phyloP scores from a whole-genome alignment of 2,329 filamentous ascomycete species.

The Trichoderma semiorbis region DNA sequence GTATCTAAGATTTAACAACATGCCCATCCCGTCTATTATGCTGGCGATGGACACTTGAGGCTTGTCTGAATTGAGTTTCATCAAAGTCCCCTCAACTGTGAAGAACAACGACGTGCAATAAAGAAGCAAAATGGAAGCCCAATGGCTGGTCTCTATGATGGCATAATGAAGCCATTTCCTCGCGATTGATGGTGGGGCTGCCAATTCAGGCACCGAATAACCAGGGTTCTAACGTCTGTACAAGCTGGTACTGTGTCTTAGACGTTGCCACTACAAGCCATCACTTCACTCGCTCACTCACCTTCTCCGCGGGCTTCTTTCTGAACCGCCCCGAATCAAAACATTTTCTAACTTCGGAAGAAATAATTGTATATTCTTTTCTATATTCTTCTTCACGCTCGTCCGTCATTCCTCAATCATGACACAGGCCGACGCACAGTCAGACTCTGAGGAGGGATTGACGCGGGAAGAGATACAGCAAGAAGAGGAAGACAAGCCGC shows the following conservation, averaged over 20 bases:
- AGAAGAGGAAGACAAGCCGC: conserved; percentile 27
- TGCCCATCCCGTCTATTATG: not conserved
- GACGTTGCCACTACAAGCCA: not conserved
- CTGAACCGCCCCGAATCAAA: not conserved
- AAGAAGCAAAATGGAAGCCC: not conserved
- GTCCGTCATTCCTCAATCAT: not conserved
- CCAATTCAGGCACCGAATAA: not conserved
- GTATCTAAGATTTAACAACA: too few relatives aligned
- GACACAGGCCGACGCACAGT: conserved; percentile 22
- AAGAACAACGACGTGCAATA: not conserved
- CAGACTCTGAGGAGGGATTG: conserved; percentile 39
- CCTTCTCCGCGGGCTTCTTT: not conserved
- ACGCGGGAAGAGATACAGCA: conserved; percentile 40
- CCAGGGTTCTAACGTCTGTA: too few relatives aligned
- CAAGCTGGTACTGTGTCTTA: not conserved
- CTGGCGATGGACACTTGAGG: not conserved
- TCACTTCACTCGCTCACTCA: not conserved
- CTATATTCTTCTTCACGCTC: not conserved
- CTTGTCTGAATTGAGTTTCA: not conserved
- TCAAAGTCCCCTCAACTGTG: not conserved
- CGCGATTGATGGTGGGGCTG: not conserved
- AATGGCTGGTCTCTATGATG: not conserved
- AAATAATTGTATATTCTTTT: too few relatives aligned
- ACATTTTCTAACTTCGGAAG: too few relatives aligned
- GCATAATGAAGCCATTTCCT: not conserved